A percentile compares a stretch with the other conserved stretches of the same genome.
These are phyloP conservation scores for Sanghuangporus weigelae DNA, from an alignment of 1,284 basidiomycete genomes.

Conservation along the genomic window DNA sequence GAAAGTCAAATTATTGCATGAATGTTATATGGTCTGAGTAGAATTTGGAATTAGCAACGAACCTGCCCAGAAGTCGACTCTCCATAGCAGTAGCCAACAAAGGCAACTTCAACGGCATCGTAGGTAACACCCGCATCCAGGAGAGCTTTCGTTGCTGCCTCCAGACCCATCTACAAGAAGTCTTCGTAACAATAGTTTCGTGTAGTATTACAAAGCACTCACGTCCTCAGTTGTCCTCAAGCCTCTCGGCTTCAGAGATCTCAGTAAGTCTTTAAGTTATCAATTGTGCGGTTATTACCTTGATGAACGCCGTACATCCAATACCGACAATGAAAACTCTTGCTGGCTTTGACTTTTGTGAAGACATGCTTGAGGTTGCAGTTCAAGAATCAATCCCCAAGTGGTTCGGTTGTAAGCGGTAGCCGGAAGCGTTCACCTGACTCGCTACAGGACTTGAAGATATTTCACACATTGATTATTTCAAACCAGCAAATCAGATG, in stretches of 20 bases:
- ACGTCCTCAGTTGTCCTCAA: constrained; percentile 64
- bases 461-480: background rate
- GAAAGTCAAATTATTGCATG: background rate
- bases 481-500: background rate
- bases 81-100: constrained; percentile 76
- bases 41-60: constrained; percentile 13
- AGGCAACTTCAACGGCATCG: constrained; percentile 70
- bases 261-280: background rate
- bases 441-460: background rate
- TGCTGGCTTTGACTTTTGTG: constrained; percentile 29
- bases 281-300: constrained; percentile 36
- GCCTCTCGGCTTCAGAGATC: constrained; percentile 48
- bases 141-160: constrained; percentile 80
- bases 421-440: background rate
- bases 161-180: constrained; percentile 61
- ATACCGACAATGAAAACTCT: constrained; percentile 70
- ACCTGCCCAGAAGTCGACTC: constrained; percentile 82
- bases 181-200: background rate
- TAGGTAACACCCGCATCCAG: constrained; percentile 85
- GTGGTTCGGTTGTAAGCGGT: background rate
- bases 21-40: background rate
- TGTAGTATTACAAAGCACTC: constrained; percentile 21
- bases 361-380: background rate
- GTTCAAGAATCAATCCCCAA: background rate
- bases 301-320: constrained; percentile 79